A percentile compares a stretch with the other conserved stretches of the same genome.
Conservation (phyloP, 345 rosid genomes). For the Jatropha curcas region DNA sequence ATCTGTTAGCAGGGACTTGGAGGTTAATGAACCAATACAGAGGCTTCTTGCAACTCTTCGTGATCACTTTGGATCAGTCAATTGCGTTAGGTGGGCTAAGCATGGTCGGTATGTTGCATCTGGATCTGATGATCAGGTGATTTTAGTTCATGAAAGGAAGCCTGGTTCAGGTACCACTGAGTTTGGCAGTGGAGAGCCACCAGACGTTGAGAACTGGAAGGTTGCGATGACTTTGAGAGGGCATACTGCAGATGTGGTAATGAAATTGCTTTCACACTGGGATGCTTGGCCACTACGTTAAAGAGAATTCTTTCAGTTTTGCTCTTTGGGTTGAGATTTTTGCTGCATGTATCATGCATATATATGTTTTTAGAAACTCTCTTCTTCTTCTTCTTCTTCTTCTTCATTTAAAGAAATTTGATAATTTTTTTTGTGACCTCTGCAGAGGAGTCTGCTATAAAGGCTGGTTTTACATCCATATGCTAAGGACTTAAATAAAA, state of each 20-base stretch:
- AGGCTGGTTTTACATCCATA: neutral
- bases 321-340: slow-evolving; percentile 8
- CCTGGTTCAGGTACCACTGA: slow-evolving; percentile 97
- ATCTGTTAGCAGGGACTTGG: slow-evolving; percentile 65
- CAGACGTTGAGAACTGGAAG: slow-evolving; percentile 99
- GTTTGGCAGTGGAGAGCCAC: slow-evolving; percentile 98
- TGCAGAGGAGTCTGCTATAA: neutral
- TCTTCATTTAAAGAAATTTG: slow-evolving; percentile 2
- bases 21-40: slow-evolving; percentile 55
- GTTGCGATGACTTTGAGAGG: slow-evolving; percentile 94
- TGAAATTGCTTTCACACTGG: slow-evolving; percentile 23
- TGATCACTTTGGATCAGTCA: slow-evolving; percentile 99
- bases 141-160: slow-evolving; percentile 89
- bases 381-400: neutral
- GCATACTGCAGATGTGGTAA: slow-evolving; percentile 99
- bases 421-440: neutral
- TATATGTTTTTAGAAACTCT: neutral
- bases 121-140: slow-evolving; percentile 95
- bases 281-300: neutral
- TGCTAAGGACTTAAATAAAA: neutral
- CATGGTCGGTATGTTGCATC: slow-evolving; percentile 88
- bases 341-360: neutral
- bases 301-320: neutral
- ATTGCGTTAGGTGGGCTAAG: slow-evolving; percentile 99
- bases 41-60: slow-evolving; percentile 95